These are phyloP conservation scores for Waitea zeae DNA, from an alignment of 1,284 basidiomycete genomes.

Conservation along the genomic window DNA sequence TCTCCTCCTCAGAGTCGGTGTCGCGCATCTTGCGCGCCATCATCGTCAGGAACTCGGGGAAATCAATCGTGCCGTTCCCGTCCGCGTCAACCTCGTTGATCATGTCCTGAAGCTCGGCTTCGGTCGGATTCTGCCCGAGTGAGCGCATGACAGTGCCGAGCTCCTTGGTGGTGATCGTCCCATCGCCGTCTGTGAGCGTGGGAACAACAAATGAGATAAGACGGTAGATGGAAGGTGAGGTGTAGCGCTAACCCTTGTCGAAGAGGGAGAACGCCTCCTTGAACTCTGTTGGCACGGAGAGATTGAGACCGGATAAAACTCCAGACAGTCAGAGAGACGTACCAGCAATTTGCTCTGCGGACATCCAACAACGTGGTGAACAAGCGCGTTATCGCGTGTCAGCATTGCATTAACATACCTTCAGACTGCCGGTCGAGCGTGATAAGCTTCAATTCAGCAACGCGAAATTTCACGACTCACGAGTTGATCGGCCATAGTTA, in stretches of 20 bases:
- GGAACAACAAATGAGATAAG: not conserved
- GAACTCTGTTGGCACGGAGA: constrained; percentile 30
- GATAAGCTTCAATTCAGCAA: constrained; percentile 4
- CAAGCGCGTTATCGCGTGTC: not conserved
- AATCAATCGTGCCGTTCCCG: constrained; percentile 85
- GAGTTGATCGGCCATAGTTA: constrained; percentile 53
- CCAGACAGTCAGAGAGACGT: too few relatives aligned
- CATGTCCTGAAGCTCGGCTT: constrained; percentile 93
- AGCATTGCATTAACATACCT: constrained; percentile 24
- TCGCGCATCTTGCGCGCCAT: constrained; percentile 96
- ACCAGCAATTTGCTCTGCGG: constrained; percentile 57
- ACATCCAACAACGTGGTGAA: constrained; percentile 3
- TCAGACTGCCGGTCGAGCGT: constrained; percentile 29
- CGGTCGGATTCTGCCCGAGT: constrained; percentile 91
- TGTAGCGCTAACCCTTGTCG: constrained; percentile 65
- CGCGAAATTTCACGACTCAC: constrained; percentile 21
- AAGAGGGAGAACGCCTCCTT: constrained; percentile 91
- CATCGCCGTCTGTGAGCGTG: constrained; percentile 68
- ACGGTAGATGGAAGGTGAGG: not conserved
- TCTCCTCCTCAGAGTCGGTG: constrained; percentile 70
- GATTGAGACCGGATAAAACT: too few relatives aligned
- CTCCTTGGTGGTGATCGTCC: constrained; percentile 91
- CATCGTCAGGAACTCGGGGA: constrained; percentile 89
- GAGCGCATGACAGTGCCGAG: constrained; percentile 96
- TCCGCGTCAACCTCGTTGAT: constrained; percentile 83